A percentile compares a stretch with the other conserved stretches of the same genome.
Conservation (phyloP, 805 yeast genomes). For the Clavispora fructus region DNA sequence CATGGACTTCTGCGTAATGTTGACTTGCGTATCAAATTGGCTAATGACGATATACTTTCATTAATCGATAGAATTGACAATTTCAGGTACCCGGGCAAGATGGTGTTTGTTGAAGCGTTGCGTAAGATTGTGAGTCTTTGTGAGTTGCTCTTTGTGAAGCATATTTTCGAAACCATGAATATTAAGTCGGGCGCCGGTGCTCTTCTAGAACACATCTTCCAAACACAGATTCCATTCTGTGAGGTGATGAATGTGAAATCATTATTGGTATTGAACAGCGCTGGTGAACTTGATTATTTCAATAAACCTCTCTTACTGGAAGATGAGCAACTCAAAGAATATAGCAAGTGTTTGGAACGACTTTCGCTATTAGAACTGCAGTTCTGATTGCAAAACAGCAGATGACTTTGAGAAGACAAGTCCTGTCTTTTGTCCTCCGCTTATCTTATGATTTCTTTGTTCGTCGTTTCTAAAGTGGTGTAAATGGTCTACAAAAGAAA, state of each 20-base stretch:
- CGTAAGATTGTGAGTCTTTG: constrained; percentile 10
- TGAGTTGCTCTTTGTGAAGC: constrained; percentile 9
- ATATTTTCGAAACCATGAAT: neutral
- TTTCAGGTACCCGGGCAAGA: constrained; percentile 7
- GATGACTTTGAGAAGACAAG: too few relatives aligned
- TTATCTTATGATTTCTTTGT: neutral
- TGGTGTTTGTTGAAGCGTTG: constrained; percentile 9
- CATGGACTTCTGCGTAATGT: neutral
- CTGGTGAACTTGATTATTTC: neutral
- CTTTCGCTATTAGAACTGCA: neutral
- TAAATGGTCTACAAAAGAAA: too few relatives aligned
- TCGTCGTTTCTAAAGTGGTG: too few relatives aligned
- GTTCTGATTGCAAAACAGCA: neutral
- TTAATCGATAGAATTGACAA: neutral
- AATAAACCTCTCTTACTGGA: constrained; percentile 1
- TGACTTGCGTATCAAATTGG: neutral
- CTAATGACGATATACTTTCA: neutral
- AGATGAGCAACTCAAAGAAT: neutral
- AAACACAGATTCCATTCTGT: constrained; percentile 6
- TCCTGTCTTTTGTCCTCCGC: too few relatives aligned
- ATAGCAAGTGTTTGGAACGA: neutral
- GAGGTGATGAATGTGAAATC: constrained; percentile 9
- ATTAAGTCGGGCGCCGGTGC: constrained; percentile 1
- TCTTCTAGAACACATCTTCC: constrained; percentile 1
- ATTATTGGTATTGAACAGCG: constrained; percentile 1